Evolutionary conservation across 2,329 filamentous ascomycete genomes (phyloP), one percentile per base, ranked within the genome.

Genomic region (Penicillium crustosum): DNA sequence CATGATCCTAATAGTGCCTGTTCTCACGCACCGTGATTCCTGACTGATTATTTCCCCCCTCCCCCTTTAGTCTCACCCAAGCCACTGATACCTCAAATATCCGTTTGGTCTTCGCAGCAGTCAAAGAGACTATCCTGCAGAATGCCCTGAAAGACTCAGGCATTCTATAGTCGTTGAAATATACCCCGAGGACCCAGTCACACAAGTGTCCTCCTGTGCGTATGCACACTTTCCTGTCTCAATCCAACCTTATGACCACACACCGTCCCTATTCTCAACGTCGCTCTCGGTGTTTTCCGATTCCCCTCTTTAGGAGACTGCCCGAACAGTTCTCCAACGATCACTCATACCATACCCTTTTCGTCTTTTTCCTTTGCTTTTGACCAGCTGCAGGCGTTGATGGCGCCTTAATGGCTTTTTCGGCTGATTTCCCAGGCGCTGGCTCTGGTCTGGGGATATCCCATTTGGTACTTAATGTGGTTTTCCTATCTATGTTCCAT

Each of bases 41-140:
- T 64, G 61, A 70, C 58, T 68, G 15, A 10, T 67, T 70, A 61
- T 73, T 60, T 17, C 1, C 6, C 6, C 3, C 6, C n/a, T 36
- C 8, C 57, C 49, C 15, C 38, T n/a, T 38, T 50, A 97, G 93
- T 77, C 85, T 99, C 61, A 99, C 94, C 35, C 94, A 99, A 89
- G 94, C 94, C 45, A 99, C 94, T 63, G 94, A 99, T 75, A 99
- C 94, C 4, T 97, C 93, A 52, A 99, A 99, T 72, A 97, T 99
- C 70, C 90, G 94, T 64, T 84, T 99, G 38, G 94, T 99, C 48
- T 99, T 99, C 77, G 94, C 93, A 35, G 94, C 94, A 9, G 94
- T 99, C 60, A 99, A 99, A 76, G 94, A 99, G 79, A 99, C 94
- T 35, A 99, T 99, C 70, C 80, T 99, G 66, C 96, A 97, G 77